phyloP scores from a whole-genome alignment of 306 rosid species.

The Amphicarpaea edgeworthii region DNA sequence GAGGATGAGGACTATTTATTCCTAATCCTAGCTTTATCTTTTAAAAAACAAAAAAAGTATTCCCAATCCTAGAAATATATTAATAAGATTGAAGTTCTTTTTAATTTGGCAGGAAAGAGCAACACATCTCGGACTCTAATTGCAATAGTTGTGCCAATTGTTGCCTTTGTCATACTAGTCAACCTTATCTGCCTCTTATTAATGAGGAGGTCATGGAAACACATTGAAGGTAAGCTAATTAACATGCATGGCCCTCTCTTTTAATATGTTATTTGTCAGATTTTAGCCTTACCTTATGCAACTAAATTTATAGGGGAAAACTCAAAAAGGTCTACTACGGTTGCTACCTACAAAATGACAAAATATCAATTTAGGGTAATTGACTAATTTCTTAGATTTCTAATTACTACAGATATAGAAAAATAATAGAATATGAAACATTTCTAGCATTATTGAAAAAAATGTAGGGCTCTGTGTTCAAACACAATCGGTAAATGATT shows the following conservation, averaged over 20 bases:
- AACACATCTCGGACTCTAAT: conserved; percentile 35
- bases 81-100: not conserved
- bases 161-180: conserved; percentile 33
- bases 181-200: conserved; percentile 43
- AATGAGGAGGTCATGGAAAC: conserved; percentile 36
- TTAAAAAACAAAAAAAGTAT: not conserved
- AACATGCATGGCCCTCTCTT: not conserved
- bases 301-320: not conserved
- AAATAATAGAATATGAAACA: no score
- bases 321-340: not conserved
- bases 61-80: not conserved
- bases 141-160: conserved; percentile 38
- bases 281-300: not conserved
- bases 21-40: no score
- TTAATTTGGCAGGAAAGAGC: conserved; percentile 51
- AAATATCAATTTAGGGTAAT: not conserved
- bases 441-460: no score
- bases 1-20: not conserved
- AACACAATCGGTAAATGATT: no score
- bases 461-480: no score
- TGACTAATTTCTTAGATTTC: not conserved
- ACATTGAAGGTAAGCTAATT: conserved; percentile 27
- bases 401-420: not conserved
- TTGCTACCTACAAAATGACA: not conserved
- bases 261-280: not conserved